Evolutionary conservation across 805 yeast species (phyloP).

Genomic region (Candida namnaoensis): DNA sequence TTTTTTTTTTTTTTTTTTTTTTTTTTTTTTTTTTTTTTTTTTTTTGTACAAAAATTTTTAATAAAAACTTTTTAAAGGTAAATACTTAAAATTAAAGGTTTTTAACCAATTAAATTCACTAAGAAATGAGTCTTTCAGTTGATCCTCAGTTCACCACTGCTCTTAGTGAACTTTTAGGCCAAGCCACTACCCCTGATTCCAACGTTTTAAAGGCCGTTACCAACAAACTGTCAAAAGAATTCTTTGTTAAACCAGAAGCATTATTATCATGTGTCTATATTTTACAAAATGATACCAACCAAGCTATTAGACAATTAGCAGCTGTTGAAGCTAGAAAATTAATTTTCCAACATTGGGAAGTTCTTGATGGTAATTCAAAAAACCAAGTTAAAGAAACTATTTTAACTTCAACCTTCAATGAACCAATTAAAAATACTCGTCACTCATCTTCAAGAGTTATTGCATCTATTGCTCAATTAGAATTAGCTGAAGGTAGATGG

Average conservation of each 20-base stretch:
- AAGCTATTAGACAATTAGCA: slow-evolving; percentile 81
- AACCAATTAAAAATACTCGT: slow-evolving; percentile 59
- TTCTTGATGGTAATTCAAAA: slow-evolving; percentile 35
- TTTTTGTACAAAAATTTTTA: too few species aligned
- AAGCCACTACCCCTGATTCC: slow-evolving; percentile 76
- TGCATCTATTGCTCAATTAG: slow-evolving; percentile 75
- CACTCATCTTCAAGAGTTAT: slow-evolving; percentile 88
- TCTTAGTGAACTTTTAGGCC: slow-evolving; percentile 71
- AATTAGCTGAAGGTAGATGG: slow-evolving; percentile 67
- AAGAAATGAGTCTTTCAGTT: too few species aligned
- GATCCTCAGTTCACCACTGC: slow-evolving; percentile 62
- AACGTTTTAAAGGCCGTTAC: slow-evolving; percentile 80
- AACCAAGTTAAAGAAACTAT: slow-evolving; percentile 59
- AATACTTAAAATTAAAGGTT: too few species aligned
- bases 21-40: too few species aligned
- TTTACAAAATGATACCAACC: slow-evolving; percentile 59
- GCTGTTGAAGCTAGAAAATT: slow-evolving; percentile 93
- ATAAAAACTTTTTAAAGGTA: too few species aligned
- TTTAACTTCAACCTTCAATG: slow-evolving; percentile 58
- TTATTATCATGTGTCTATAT: slow-evolving; percentile 81
- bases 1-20: too few species aligned
- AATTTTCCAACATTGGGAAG: slow-evolving; percentile 61
- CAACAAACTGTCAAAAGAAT: slow-evolving; percentile 58
- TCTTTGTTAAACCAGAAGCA: slow-evolving; percentile 61
- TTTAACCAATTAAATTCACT: too few species aligned